Evolutionary conservation across 2,329 filamentous ascomycete species (phyloP).

Genomic region (Fusarium tricinctum): DNA sequence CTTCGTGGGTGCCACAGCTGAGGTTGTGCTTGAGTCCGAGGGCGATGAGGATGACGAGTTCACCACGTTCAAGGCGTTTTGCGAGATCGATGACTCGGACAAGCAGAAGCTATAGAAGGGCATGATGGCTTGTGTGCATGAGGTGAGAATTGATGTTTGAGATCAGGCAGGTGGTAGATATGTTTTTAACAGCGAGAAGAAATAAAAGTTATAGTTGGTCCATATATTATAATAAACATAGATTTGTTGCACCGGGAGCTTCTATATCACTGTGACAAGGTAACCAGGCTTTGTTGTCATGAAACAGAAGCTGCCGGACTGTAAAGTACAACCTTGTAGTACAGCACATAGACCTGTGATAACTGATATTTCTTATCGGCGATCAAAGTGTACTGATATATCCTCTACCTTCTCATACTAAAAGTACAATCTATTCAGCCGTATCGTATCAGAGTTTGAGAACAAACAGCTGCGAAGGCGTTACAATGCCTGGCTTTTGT

Average conservation of each 20-base stretch:
- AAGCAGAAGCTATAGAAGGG: constrained; percentile 47
- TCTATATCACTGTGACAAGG: no score
- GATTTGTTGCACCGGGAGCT: no score
- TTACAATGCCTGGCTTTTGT: no score
- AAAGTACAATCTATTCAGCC: no score
- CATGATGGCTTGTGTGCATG: background rate
- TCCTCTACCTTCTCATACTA: no score
- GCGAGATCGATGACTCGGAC: constrained; percentile 75
- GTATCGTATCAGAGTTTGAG: no score
- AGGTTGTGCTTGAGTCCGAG: constrained; percentile 81
- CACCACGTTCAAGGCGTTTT: constrained; percentile 93
- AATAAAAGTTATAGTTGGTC: no score
- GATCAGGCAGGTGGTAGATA: constrained; percentile 1
- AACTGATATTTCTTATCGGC: background rate
- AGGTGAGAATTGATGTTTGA: constrained; percentile 16
- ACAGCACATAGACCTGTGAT: constrained; percentile 1
- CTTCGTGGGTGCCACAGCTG: constrained; percentile 90
- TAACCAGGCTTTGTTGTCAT: no score
- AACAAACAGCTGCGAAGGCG: no score
- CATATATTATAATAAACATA: no score
- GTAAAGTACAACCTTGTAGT: background rate
- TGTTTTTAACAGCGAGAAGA: constrained; percentile 6
- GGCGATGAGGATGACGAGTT: constrained; percentile 76
- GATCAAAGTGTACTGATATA: no score
- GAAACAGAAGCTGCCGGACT: no score